Conservation (phyloP, 2,329 filamentous ascomycete species). For the Lasiodiplodia sp. region DNA sequence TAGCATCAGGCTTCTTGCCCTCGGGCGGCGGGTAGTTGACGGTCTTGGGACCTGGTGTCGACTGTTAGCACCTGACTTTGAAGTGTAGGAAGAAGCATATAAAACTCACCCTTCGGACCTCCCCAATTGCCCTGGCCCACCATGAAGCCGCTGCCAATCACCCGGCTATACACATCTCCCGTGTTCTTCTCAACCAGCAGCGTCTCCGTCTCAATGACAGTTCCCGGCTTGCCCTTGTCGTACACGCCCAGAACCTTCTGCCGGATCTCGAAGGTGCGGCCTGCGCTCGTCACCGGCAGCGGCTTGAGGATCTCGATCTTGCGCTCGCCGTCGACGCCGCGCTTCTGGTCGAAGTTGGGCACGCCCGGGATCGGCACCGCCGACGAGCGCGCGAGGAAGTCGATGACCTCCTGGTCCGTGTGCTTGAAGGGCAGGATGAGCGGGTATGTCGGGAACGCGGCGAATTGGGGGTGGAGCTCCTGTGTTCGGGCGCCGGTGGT, state of each 20-base stretch:
- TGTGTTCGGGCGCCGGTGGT: conserved; percentile 44
- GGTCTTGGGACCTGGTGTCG: conserved; percentile 66
- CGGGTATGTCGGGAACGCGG: conserved; percentile 88
- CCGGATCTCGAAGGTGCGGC: conserved; percentile 74
- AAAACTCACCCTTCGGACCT: conserved; percentile 76
- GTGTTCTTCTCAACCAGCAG: conserved; percentile 74
- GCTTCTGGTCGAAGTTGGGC: conserved; percentile 76
- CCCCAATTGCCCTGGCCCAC: conserved; percentile 85
- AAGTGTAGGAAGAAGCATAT: background rate
- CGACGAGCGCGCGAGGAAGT: conserved; percentile 79
- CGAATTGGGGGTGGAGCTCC: conserved; percentile 88
- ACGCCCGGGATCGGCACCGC: conserved; percentile 76
- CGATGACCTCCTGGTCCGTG: conserved; percentile 74
- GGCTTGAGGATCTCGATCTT: conserved; percentile 79
- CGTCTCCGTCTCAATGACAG: conserved; percentile 81
- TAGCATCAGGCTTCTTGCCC: conserved; percentile 73
- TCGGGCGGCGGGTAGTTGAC: conserved; percentile 80
- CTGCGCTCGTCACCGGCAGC: conserved; percentile 73
- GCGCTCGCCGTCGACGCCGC: conserved; percentile 85
- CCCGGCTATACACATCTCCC: conserved; percentile 75
- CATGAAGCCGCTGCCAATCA: conserved; percentile 76
- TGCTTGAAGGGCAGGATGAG: conserved; percentile 86
- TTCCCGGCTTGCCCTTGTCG: conserved; percentile 83
- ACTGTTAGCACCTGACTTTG: background rate
- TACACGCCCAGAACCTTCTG: conserved; percentile 84